Percentiles rank a stretch among this genome's conserved stretches.
These are phyloP conservation scores for Rubroboletus satanas DNA, from an alignment of 768 basidiomycete genomes.

Conservation along the genomic window DNA sequence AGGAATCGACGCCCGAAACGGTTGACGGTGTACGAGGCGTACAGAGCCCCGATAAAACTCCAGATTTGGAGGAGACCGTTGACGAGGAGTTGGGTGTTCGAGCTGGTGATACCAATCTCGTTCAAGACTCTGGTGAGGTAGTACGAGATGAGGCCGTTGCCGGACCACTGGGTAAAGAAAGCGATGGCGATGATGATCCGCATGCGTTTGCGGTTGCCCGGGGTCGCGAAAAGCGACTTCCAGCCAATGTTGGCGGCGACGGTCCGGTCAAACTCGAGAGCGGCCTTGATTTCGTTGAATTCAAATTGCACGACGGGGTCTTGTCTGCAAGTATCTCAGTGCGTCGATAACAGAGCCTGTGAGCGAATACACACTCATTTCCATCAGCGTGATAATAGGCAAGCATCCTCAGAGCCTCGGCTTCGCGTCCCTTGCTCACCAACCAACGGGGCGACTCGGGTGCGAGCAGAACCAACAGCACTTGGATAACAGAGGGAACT, in stretches of 20 bases:
- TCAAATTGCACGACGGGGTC: constrained; percentile 72
- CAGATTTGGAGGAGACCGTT: constrained; percentile 59
- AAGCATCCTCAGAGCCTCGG: constrained; percentile 61
- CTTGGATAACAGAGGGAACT: constrained; percentile 64
- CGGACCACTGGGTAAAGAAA: constrained; percentile 74
- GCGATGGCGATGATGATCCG: constrained; percentile 62
- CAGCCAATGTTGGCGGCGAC: constrained; percentile 61
- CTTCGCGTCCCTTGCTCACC: constrained; percentile 67
- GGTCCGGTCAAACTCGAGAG: constrained; percentile 62
- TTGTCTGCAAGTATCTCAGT: constrained; percentile 30
- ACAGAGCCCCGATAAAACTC: constrained; percentile 18
- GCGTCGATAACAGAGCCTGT: not conserved
- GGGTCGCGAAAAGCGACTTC: constrained; percentile 61
- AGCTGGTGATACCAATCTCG: constrained; percentile 54
- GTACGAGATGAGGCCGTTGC: constrained; percentile 68
- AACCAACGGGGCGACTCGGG: constrained; percentile 87
- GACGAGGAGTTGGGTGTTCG: constrained; percentile 54
- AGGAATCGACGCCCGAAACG: constrained; percentile 61
- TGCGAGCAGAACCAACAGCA: constrained; percentile 59
- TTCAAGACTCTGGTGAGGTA: constrained; percentile 69
- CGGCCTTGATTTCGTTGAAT: constrained; percentile 78
- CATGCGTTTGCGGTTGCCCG: constrained; percentile 69
- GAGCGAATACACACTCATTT: constrained; percentile 42
- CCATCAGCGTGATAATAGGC: constrained; percentile 84
- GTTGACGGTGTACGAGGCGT: constrained; percentile 41